These are phyloP conservation scores for Sclerotinia borealis DNA, from an alignment of 2,329 filamentous ascomycete genomes.

Conservation along the genomic window DNA sequence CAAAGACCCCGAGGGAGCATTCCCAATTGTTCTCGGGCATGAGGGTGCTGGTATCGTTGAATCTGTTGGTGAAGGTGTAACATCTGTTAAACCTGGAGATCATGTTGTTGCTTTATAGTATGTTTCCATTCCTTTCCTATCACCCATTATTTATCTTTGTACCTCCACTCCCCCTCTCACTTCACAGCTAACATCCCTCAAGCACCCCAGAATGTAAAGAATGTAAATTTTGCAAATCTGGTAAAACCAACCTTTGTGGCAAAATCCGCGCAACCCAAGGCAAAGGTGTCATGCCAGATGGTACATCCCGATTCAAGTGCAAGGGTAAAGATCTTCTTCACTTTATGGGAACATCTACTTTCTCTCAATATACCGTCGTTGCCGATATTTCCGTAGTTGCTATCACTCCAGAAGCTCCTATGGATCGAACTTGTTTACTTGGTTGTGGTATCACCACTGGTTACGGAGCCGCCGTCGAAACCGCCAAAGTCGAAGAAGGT, in stretches of 20 bases:
- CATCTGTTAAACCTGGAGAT: slow-evolving; percentile 88
- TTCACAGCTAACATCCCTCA: slow-evolving; percentile 13
- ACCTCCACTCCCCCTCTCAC: too few species aligned
- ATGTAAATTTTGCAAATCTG: slow-evolving; percentile 99
- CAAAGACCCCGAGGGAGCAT: slow-evolving; percentile 94
- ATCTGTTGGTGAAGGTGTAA: slow-evolving; percentile 91
- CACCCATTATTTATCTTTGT: not conserved
- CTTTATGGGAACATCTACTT: slow-evolving; percentile 99
- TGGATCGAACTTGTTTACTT: slow-evolving; percentile 92
- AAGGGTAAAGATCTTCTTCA: slow-evolving; percentile 93
- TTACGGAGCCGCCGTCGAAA: slow-evolving; percentile 92
- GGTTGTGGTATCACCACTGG: slow-evolving; percentile 98
- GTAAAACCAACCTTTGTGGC: slow-evolving; percentile 98
- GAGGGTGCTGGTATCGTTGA: slow-evolving; percentile 90
- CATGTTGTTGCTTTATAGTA: slow-evolving; percentile 86
- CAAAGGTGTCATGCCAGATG: slow-evolving; percentile 93
- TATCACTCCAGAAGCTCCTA: slow-evolving; percentile 82
- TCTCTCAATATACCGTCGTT: slow-evolving; percentile 97
- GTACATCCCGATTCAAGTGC: slow-evolving; percentile 88
- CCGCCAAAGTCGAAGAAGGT: slow-evolving; percentile 84
- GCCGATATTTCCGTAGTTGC: slow-evolving; percentile 97
- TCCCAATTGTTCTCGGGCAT: slow-evolving; percentile 83
- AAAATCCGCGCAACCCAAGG: slow-evolving; percentile 98
- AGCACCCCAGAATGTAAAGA: slow-evolving; percentile 95
- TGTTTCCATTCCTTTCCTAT: slow-evolving; percentile 29